A percentile compares a stretch with the other conserved stretches of the same genome.
These are phyloP conservation scores for Blastobotrys indianensis DNA, from an alignment of 1,139 yeast genomes.

Conservation along the genomic window DNA sequence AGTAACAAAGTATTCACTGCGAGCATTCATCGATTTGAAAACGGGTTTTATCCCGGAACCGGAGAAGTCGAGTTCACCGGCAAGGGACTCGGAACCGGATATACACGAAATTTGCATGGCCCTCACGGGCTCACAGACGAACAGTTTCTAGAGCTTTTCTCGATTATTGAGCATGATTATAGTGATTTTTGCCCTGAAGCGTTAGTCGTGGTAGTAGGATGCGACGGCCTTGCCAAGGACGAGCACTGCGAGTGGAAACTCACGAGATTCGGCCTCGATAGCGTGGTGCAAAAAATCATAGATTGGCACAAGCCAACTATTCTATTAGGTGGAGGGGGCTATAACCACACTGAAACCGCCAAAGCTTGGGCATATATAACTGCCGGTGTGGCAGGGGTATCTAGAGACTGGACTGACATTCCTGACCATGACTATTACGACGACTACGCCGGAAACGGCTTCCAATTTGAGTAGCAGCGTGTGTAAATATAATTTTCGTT, in stretches of 20 bases:
- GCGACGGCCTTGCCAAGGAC: slow-evolving; percentile 63
- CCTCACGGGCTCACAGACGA: slow-evolving; percentile 50
- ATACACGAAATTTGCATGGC: slow-evolving; percentile 52
- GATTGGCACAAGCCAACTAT: slow-evolving; percentile 36
- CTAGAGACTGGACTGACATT: slow-evolving; percentile 35
- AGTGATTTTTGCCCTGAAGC: slow-evolving; percentile 43
- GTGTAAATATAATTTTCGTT: background rate
- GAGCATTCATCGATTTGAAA: slow-evolving; percentile 57
- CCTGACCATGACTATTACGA: slow-evolving; percentile 50
- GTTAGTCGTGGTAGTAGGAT: slow-evolving; percentile 62
- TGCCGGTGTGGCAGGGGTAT: slow-evolving; percentile 30
- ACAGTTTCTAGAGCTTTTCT: slow-evolving; percentile 37
- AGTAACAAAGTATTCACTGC: slow-evolving; percentile 55
- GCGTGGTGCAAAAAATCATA: slow-evolving; percentile 36
- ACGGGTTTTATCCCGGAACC: slow-evolving; percentile 72
- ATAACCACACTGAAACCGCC: slow-evolving; percentile 56
- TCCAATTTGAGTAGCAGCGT: slow-evolving; percentile 33
- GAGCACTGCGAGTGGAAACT: slow-evolving; percentile 64
- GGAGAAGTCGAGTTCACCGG: slow-evolving; percentile 42
- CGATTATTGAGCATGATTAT: slow-evolving; percentile 44
- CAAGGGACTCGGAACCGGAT: slow-evolving; percentile 36
- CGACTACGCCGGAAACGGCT: slow-evolving; percentile 43
- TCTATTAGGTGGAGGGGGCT: slow-evolving; percentile 76
- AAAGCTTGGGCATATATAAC: slow-evolving; percentile 61
- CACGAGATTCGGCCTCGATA: slow-evolving; percentile 46